Evolutionary conservation across 1,284 basidiomycete species (phyloP).

Genomic region (Hypsizygus ulmarius): DNA sequence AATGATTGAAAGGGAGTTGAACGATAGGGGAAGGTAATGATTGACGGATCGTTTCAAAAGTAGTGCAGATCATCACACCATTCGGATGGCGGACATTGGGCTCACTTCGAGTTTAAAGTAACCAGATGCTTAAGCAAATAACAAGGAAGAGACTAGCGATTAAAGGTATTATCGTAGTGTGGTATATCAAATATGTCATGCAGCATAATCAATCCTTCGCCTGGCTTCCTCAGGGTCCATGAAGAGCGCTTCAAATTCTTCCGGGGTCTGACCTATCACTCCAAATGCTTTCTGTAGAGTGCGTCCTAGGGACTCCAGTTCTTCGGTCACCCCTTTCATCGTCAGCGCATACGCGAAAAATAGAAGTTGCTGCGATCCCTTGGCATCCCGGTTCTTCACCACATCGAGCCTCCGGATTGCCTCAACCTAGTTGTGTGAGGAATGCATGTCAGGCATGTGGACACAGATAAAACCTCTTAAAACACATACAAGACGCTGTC

Average conservation of each 20-base stretch:
- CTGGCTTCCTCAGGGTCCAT: constrained; percentile 24
- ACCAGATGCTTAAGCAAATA: background rate
- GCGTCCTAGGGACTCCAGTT: constrained; percentile 76
- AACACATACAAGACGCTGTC: constrained; percentile 67
- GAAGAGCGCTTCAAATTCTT: constrained; percentile 72
- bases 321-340: constrained; percentile 89
- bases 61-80: no score
- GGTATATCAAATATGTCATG: constrained; percentile 9
- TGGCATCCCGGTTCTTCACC: constrained; percentile 73
- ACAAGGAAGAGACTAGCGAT: background rate
- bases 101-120: no score
- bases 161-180: background rate
- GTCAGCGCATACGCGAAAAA: constrained; percentile 94
- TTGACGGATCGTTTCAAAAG: no score
- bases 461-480: background rate
- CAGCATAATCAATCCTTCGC: constrained; percentile 17
- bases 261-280: constrained; percentile 70
- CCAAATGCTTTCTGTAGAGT: constrained; percentile 87
- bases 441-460: background rate
- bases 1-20: no score
- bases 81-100: no score
- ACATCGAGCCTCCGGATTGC: constrained; percentile 84
- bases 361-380: constrained; percentile 78
- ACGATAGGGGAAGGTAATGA: no score
- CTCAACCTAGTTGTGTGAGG: constrained; percentile 50